These are phyloP conservation scores for Nicotiana attenuata DNA, from an alignment of 257 asterid genomes.

Conservation along the genomic window DNA sequence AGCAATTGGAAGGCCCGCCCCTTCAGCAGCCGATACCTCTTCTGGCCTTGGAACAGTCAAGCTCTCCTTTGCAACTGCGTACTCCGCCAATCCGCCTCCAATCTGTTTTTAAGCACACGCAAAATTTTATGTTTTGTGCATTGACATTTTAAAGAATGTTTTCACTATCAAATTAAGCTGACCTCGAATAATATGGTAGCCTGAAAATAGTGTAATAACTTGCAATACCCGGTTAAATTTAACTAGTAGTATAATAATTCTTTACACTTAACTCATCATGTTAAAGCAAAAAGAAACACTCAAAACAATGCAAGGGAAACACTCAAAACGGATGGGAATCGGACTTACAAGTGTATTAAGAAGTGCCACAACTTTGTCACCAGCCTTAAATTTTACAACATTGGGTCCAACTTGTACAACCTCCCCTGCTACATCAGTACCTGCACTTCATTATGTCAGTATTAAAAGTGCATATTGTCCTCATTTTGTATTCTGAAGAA, in stretches of 20 bases:
- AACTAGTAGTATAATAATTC: not conserved
- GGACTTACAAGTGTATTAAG: constrained; percentile 32
- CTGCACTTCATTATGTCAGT: constrained; percentile 27
- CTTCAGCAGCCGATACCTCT: constrained; percentile 59
- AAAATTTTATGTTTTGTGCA: not conserved
- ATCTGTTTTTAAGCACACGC: constrained; percentile 6
- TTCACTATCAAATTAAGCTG: not conserved
- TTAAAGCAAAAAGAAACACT: not conserved
- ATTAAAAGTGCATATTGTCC: not conserved
- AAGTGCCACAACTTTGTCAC: constrained; percentile 55
- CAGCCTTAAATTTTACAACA: constrained; percentile 43
- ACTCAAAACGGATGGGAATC: not conserved
- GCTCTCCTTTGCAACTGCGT: constrained; percentile 41
- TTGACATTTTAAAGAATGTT: not conserved
- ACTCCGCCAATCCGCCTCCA: constrained; percentile 58
- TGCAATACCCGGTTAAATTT: not conserved
- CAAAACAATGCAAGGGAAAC: not conserved
- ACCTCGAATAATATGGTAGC: not conserved
- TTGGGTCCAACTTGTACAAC: constrained; percentile 47
- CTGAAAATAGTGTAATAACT: not conserved
- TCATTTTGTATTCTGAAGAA: not conserved
- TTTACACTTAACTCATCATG: not conserved
- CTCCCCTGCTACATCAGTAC: constrained; percentile 60
- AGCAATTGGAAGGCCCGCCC: constrained; percentile 47
- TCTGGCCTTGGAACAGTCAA: constrained; percentile 46